Base-by-base conservation (phyloP, 495 filamentous ascomycete genomes). In the Aspergillus haitiensis region DNA sequence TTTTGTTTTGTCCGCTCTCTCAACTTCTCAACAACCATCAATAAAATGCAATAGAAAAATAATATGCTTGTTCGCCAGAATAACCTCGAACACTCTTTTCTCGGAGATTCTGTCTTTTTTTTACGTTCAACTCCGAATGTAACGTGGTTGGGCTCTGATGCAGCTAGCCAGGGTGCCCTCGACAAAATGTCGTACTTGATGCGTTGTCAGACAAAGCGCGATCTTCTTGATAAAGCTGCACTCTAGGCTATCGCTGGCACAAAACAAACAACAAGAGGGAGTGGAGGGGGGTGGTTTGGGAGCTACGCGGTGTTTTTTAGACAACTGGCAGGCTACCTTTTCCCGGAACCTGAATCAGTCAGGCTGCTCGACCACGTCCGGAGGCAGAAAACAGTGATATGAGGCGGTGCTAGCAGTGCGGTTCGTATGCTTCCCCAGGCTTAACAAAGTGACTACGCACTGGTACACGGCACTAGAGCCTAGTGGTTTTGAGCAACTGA, bases 81-180 rank as follows among this genome's bases (percentile, higher is more conserved):
- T 61, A 42, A 64, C 69, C 68, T 67, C 58, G 62, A 74, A 62
- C 16, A 57, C 59, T 3, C 21, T 60, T 63, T 48, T 46, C 53
- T 59, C 61, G 75, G 70, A 72, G 67, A 63, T 60, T 62, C 69
- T 70, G 69, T 45, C 60, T 71, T 68, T 75, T 57, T 67, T 73
- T 67, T 64, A 76, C 66, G 65, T 67, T 66, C 67, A 70, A 64
- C 21, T 69, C 65, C 55, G 67, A 70, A 70, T 75, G 74, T 75
- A 77, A 78, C 75, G 74, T 78, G 76, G 75, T 80, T 77, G 75
- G 76, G 78, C 76, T 75, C 69, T 71, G 73, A 78, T 78, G 78
- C 78, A 80, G 77, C 66, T 59, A 68, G 60, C 61, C 67, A 69
- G 69, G 70, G 65, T 69, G 69, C 64, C 64, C 67, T 73, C 72